These are phyloP conservation scores for Piper longum DNA, from an alignment of 164 flowering plant genomes.

Conservation along the genomic window DNA sequence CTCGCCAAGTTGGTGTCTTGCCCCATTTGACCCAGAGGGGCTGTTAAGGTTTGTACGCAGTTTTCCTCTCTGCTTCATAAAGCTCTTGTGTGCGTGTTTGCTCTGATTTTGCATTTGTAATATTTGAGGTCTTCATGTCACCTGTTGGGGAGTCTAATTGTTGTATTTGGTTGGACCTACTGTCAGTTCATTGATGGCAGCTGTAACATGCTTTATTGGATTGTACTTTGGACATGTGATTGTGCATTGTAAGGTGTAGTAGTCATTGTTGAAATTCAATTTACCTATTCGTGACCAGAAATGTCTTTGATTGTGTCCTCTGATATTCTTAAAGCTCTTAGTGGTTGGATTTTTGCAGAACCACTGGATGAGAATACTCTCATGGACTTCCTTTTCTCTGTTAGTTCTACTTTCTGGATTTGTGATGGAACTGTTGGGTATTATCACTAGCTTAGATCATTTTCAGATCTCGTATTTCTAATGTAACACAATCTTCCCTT, in stretches of 20 bases:
- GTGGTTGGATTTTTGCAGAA: conserved; percentile 20
- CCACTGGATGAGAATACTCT: conserved; percentile 25
- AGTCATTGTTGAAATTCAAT: neutral
- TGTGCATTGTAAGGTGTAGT: conserved; percentile 41
- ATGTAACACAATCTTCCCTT: neutral
- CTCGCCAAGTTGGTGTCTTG: conserved; percentile 76
- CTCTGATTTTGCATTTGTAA: neutral
- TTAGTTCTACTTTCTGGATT: conserved; percentile 36
- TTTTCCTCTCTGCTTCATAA: neutral
- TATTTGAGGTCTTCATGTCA: neutral
- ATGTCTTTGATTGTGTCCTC: neutral
- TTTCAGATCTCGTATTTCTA: neutral
- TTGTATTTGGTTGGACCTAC: conserved; percentile 1
- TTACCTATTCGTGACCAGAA: too few species aligned
- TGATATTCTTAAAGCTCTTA: conserved; percentile 4
- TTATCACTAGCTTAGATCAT: neutral
- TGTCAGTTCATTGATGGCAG: conserved; percentile 63
- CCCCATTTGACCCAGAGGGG: conserved; percentile 86
- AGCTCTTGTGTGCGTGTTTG: neutral
- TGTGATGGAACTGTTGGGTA: conserved; percentile 37
- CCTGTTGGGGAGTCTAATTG: neutral
- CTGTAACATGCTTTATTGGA: conserved; percentile 56
- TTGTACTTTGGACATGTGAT: conserved; percentile 62
- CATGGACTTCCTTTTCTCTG: conserved; percentile 40
- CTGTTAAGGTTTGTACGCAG: conserved; percentile 40